Conservation (phyloP, 2,329 filamentous ascomycete genomes). For the Monilinia fructicola region DNA sequence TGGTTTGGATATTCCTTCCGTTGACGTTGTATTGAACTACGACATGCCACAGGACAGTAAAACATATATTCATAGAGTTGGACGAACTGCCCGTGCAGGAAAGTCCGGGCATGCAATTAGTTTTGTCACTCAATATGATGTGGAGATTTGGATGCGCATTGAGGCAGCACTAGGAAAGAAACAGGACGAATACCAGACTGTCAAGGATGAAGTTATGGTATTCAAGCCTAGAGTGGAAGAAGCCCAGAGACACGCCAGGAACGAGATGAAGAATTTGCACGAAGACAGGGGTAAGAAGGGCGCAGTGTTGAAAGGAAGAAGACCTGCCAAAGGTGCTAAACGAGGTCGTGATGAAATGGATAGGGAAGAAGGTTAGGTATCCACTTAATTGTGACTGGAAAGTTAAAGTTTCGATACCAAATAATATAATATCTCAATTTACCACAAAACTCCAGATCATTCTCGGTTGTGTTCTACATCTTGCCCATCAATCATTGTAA, state of each 20-base stretch:
- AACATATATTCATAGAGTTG: slow-evolving; percentile 88
- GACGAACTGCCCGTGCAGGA: slow-evolving; percentile 82
- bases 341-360: slow-evolving; percentile 51
- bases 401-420: neutral
- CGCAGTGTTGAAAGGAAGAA: slow-evolving; percentile 50
- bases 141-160: slow-evolving; percentile 77
- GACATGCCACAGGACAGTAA: slow-evolving; percentile 83
- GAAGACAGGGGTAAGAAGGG: slow-evolving; percentile 61
- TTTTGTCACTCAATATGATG: slow-evolving; percentile 83
- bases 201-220: slow-evolving; percentile 83
- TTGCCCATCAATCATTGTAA: neutral
- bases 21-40: slow-evolving; percentile 83
- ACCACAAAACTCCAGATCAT: neutral
- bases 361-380: slow-evolving; percentile 39
- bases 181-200: slow-evolving; percentile 64
- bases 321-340: slow-evolving; percentile 47
- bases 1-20: slow-evolving; percentile 89
- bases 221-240: slow-evolving; percentile 77
- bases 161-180: slow-evolving; percentile 80
- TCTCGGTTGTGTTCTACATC: neutral
- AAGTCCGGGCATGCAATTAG: slow-evolving; percentile 79
- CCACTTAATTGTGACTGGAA: neutral
- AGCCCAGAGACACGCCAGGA: slow-evolving; percentile 75
- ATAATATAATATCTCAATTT: slow-evolving; percentile 17
- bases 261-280: slow-evolving; percentile 77